phyloP scores from a whole-genome alignment of 768 basidiomycete species.

The Asterophora parasitica region DNA sequence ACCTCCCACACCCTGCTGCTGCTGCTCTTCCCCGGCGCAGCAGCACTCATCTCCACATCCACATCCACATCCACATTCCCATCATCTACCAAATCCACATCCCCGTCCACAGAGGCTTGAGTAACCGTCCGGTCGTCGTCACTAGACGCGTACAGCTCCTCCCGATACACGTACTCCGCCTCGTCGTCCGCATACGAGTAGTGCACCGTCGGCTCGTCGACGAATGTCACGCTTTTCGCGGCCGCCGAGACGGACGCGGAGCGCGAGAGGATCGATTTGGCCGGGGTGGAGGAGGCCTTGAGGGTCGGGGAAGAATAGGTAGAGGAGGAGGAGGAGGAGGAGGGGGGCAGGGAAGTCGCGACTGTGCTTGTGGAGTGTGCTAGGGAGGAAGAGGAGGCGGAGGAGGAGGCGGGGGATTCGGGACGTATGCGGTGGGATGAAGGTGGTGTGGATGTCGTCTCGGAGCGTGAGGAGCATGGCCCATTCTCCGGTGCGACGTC shows the following conservation, averaged over 20 bases:
- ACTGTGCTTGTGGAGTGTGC: constrained; percentile 10
- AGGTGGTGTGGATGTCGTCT: neutral
- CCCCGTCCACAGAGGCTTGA: neutral
- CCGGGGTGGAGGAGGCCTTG: constrained; percentile 7
- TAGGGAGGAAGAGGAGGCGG: constrained; percentile 9
- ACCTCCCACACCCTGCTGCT: constrained; percentile 14
- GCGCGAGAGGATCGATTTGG: constrained; percentile 56
- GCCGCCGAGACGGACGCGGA: constrained; percentile 49
- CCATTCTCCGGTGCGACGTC: too few species aligned
- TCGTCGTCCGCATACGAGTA: constrained; percentile 26
- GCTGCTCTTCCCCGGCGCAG: constrained; percentile 4
- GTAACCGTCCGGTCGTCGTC: neutral
- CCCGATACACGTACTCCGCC: constrained; percentile 11
- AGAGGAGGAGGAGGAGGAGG: constrained; percentile 20
- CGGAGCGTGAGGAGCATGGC: neutral
- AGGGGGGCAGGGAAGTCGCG: constrained; percentile 17
- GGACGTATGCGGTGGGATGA: constrained; percentile 14
- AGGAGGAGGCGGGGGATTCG: constrained; percentile 14
- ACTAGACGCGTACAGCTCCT: neutral
- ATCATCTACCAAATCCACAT: constrained; percentile 7
- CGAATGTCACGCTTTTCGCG: constrained; percentile 65
- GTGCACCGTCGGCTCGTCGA: constrained; percentile 59
- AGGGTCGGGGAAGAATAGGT: constrained; percentile 20
- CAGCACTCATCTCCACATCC: constrained; percentile 11
- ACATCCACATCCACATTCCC: constrained; percentile 14